Evolutionary conservation across 495 filamentous ascomycete genomes (phyloP), one percentile per base, ranked within the genome.

Genomic region (Penicillium coffeae): DNA sequence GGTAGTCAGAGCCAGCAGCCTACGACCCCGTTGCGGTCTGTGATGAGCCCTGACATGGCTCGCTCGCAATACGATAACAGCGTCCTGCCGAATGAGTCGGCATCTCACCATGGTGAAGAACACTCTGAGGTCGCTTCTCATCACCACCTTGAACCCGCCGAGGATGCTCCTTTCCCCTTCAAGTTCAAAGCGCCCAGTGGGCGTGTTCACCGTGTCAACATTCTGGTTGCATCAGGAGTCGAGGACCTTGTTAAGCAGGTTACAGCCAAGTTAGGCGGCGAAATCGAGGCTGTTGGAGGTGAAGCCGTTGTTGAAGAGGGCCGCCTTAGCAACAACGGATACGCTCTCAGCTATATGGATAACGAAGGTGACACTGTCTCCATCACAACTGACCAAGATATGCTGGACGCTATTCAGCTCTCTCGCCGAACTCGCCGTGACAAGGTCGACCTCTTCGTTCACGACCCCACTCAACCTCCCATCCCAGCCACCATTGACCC

Each of bases 141-240:
- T 18, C 56, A 74, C 6, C 72, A 75, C 20, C 55, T 73, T 8
- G 60, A 80, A 35, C 48, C 16, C 16, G 70, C 77, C 0, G 82
- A 86, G 60, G 87, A 90, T 45, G 63, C 75, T 9, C 88, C 93
- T 0, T 99, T 97, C 71, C 81, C 91, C 19, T 97, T 99, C 83
- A 99, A 99, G 67, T 99, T 99, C 80, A 97, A 99, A 73, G 91
- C 93, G 3, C 93, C 94, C 13, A 93, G 89, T 64, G 93, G 94
- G 35, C 87, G 93, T 34, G 90, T 97, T 20, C 94, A 97, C 68
- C 83, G 94, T 33, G 74, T 97, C 8, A 93, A 96, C 60, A 85
- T 96, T 4, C 70, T 84, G 51, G 84, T 90, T 9, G 78, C 85
- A 34, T 80, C 85, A 38, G 93, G 93, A 46, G 81, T 99, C 50